Evolutionary conservation across 305 asterid species (phyloP), one percentile per base, ranked within the genome.

Genomic region (Solanum hybrid): DNA sequence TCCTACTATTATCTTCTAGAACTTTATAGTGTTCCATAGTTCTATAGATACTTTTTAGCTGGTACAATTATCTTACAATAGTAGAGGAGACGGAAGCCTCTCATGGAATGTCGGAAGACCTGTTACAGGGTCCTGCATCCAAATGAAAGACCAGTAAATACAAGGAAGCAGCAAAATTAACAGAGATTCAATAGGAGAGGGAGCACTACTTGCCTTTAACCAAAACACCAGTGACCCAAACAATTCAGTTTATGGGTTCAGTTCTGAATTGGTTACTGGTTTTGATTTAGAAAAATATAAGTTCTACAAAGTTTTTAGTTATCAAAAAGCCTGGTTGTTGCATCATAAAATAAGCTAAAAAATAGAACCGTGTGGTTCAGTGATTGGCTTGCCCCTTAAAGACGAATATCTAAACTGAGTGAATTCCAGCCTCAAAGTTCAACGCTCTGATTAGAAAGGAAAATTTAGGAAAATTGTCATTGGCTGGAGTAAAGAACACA

Each of bases 61-160:
- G 13, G 88, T 85, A 51, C 76, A 88, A 66, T 24, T 34, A 88
- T 87, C 99, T 94, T 95, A 97, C 99, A 97, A 87, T 86, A 97
- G 91, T 91, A 95, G 86, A 89, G 99, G 97, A 88, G 98, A 94
- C n/a, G 95, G 90, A 92, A 96, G 95, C 90, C 98, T 92, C 88
- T 96, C 98, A 89, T 97, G 97, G 96, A 97, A 96, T 90, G 96
- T 89, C 87, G 99, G 99, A 89, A 95, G 96, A 88, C 94, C 97
- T 64, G 99, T 97, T 89, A 96, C 96, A 87, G 99, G 99, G 94
- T 97, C 99, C 99, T 97, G 98, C 87, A 88, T 87, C 82, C 91
- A 79, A 89, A 90, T 90, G 89, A 90, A 90, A 88, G 89, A 92
- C 88, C 88, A 78, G 78, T 71, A 40, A 75, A 86, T 77, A 36